Conservation (phyloP, 2,329 filamentous ascomycete genomes). For the Macrophomina phaseolina region DNA sequence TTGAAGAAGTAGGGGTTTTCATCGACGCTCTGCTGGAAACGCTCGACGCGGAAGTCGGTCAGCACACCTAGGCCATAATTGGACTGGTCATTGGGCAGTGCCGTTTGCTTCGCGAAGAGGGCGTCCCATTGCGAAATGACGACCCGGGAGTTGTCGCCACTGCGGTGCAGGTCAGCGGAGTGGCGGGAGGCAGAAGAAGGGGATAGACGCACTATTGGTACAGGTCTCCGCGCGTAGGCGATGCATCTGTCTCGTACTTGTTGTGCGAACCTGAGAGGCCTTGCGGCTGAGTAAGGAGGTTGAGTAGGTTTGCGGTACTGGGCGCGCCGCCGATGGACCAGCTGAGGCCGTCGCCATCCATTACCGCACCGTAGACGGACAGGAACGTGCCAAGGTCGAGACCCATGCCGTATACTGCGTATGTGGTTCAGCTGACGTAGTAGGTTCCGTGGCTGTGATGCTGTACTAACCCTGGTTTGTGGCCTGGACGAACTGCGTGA, state of each 20-base stretch:
- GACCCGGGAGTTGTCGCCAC: constrained; percentile 11
- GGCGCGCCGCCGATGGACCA: constrained; percentile 21
- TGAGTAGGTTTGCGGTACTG: neutral
- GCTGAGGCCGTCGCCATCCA: constrained; percentile 10
- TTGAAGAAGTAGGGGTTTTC: constrained; percentile 19
- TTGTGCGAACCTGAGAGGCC: constrained; percentile 14
- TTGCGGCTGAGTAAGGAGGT: constrained; percentile 16
- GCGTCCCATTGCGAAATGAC: constrained; percentile 11
- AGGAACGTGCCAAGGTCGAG: constrained; percentile 5
- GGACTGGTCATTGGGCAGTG: neutral
- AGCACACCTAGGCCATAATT: constrained; percentile 12
- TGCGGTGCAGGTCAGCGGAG: neutral
- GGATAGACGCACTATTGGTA: neutral
- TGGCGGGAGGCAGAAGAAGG: no score
- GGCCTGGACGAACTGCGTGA: constrained; percentile 9
- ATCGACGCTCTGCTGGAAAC: constrained; percentile 14
- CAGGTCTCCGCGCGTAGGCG: constrained; percentile 10
- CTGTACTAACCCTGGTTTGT: constrained; percentile 1
- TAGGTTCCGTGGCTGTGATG: neutral
- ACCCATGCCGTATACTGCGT: constrained; percentile 13
- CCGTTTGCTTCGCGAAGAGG: constrained; percentile 17
- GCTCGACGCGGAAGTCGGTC: constrained; percentile 17
- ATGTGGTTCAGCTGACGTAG: neutral
- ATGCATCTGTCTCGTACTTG: constrained; percentile 11
- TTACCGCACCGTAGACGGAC: constrained; percentile 12